phyloP scores from a whole-genome alignment of 73 alveolate species.

The Symbiodinium natans region DNA sequence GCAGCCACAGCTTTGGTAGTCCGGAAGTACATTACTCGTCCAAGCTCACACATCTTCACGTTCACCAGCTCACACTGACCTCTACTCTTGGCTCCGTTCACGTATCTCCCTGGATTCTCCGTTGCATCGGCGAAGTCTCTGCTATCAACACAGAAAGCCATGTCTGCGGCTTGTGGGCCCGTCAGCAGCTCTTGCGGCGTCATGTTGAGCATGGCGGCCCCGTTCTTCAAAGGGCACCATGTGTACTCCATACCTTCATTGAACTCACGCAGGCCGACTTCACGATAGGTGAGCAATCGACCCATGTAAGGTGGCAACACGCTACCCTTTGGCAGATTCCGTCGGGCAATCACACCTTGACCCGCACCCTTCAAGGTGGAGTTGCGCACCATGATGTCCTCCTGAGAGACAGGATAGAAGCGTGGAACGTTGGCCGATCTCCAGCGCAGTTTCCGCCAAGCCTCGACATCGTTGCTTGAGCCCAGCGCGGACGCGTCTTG shows the following conservation, averaged over 20 bases:
- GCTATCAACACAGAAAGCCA: conserved; percentile 71
- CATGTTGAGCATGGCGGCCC: conserved; percentile 22
- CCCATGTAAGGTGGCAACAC: conserved; percentile 53
- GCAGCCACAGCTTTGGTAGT: conserved; percentile 21
- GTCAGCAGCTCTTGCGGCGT: conserved; percentile 23
- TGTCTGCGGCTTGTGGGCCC: conserved; percentile 22
- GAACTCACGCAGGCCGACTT: conserved; percentile 55
- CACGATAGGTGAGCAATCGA: conserved; percentile 36
- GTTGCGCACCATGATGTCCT: conserved; percentile 52
- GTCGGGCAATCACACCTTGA: conserved; percentile 29
- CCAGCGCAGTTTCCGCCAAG: conserved; percentile 10
- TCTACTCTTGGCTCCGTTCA: conserved; percentile 10
- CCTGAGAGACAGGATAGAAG: conserved; percentile 12
- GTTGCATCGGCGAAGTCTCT: not conserved
- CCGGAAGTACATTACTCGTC: conserved; percentile 65
- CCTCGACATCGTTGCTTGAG: not conserved
- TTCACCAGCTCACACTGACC: not conserved
- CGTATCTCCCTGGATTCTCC: conserved; percentile 34
- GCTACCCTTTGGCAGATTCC: conserved; percentile 42
- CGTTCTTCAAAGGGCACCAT: conserved; percentile 69
- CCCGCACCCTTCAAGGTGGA: conserved; percentile 73
- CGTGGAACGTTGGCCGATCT: conserved; percentile 37
- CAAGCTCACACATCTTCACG: conserved; percentile 67
- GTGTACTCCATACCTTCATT: conserved; percentile 54
- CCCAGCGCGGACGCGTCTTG: not conserved